Conservation (phyloP, 106 monocot species). For the Phalaenopsis equestris region DNA sequence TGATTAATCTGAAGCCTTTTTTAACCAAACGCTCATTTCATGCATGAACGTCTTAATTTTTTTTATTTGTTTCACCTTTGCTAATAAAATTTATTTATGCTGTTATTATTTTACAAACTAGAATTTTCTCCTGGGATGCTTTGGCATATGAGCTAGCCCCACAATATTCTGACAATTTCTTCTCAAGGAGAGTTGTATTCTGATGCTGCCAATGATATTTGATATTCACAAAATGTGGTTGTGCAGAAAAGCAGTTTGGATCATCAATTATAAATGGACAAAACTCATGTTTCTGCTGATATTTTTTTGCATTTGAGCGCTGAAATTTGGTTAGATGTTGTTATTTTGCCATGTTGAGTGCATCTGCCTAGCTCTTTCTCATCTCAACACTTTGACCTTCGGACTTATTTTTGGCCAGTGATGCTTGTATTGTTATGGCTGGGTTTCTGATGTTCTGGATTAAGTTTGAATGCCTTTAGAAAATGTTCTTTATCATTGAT, state of each 20-base stretch:
- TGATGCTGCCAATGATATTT: background rate
- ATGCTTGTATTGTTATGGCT: background rate
- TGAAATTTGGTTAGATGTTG: background rate
- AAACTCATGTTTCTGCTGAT: background rate
- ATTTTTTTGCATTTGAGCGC: background rate
- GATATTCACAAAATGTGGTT: background rate
- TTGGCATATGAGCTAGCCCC: background rate
- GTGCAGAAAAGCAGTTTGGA: background rate
- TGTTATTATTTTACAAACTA: background rate
- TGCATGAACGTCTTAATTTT: background rate
- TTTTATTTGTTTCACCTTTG: background rate
- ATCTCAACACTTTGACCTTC: background rate
- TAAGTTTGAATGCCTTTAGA: background rate
- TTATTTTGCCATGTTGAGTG: background rate
- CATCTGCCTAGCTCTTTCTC: background rate
- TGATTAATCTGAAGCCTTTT: background rate
- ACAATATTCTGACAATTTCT: background rate
- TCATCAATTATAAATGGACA: background rate
- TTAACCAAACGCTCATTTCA: background rate
- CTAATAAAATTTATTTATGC: background rate
- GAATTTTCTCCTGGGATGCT: background rate
- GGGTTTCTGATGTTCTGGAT: background rate
- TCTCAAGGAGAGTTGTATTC: background rate
- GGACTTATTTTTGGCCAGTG: background rate
- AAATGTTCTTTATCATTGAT: background rate